A percentile compares a stretch with the other conserved stretches of the same genome.
phyloP scores from a whole-genome alignment of 495 filamentous ascomycete genomes.

The Xylaria curta region DNA sequence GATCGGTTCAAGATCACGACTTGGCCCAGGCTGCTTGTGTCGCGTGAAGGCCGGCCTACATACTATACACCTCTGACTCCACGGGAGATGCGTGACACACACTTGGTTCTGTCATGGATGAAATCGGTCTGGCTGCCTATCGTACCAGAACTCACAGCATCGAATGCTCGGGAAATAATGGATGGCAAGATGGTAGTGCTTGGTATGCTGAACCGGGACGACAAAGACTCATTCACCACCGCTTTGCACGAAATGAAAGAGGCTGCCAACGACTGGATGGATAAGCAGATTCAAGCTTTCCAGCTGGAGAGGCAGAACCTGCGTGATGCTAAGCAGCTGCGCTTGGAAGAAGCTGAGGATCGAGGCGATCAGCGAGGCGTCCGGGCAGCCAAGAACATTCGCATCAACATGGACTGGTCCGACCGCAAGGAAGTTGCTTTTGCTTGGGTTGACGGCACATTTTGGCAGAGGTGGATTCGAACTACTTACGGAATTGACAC shows the following conservation, averaged over 20 bases:
- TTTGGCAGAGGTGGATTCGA: slow-evolving; percentile 96
- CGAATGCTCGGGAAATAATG: slow-evolving; percentile 94
- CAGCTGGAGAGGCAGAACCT: slow-evolving; percentile 90
- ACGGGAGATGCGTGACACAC: slow-evolving; percentile 86
- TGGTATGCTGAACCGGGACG: slow-evolving; percentile 81
- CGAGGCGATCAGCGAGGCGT: slow-evolving; percentile 87
- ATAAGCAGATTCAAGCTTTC: slow-evolving; percentile 88
- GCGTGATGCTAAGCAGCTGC: slow-evolving; percentile 89
- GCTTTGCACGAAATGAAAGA: slow-evolving; percentile 92
- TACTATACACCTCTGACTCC: slow-evolving; percentile 87
- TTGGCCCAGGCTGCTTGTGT: slow-evolving; percentile 90
- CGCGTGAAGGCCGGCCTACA: slow-evolving; percentile 83
- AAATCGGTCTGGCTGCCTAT: slow-evolving; percentile 96
- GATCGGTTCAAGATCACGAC: slow-evolving; percentile 92
- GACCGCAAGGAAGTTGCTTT: slow-evolving; percentile 90
- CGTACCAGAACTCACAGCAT: slow-evolving; percentile 89
- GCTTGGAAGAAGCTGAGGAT: slow-evolving; percentile 96
- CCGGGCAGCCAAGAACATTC: slow-evolving; percentile 87
- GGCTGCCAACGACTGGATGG: slow-evolving; percentile 96
- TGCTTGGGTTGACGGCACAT: slow-evolving; percentile 97
- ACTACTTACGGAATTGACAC: slow-evolving; percentile 92
- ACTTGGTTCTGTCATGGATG: slow-evolving; percentile 89
- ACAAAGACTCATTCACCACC: slow-evolving; percentile 76
- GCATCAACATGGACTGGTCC: slow-evolving; percentile 84
- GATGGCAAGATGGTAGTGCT: slow-evolving; percentile 90